Conservation (phyloP, 176 grass and related monocot species). For the Aegilops umbellulata region DNA sequence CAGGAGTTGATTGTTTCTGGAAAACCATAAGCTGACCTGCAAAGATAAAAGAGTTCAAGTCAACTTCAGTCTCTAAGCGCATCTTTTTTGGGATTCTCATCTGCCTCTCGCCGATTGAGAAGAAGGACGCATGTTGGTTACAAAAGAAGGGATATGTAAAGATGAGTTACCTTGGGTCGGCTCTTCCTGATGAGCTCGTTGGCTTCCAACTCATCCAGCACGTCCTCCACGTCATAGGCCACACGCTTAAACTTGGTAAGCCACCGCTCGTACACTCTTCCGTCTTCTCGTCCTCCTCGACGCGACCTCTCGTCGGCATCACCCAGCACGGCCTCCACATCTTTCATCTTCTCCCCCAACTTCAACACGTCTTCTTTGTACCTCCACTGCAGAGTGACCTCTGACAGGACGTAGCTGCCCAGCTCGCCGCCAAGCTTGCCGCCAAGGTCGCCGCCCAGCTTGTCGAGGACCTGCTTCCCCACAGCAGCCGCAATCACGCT, state of each 20-base stretch:
- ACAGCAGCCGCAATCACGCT: no score
- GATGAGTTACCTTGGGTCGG: background rate
- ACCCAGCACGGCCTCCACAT: background rate
- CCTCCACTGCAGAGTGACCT: background rate
- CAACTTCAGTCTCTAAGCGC: background rate
- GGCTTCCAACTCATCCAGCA: background rate
- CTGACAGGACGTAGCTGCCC: background rate
- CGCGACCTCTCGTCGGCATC: background rate
- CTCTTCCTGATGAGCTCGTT: background rate
- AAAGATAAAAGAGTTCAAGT: background rate
- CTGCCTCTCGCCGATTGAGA: no score
- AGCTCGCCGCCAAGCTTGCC: no score
- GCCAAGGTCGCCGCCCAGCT: no score
- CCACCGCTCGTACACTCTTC: background rate
- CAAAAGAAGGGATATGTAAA: no score
- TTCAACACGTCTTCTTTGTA: background rate
- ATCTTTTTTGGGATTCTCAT: background rate
- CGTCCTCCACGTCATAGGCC: background rate
- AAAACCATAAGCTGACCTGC: background rate
- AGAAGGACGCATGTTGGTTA: no score
- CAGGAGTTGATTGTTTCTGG: background rate
- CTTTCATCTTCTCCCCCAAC: background rate
- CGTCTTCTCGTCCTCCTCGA: background rate
- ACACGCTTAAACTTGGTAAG: background rate
- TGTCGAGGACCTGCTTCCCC: no score